These are phyloP conservation scores for Chalciporus piperatus DNA, from an alignment of 768 basidiomycete species.

Conservation along the genomic window DNA sequence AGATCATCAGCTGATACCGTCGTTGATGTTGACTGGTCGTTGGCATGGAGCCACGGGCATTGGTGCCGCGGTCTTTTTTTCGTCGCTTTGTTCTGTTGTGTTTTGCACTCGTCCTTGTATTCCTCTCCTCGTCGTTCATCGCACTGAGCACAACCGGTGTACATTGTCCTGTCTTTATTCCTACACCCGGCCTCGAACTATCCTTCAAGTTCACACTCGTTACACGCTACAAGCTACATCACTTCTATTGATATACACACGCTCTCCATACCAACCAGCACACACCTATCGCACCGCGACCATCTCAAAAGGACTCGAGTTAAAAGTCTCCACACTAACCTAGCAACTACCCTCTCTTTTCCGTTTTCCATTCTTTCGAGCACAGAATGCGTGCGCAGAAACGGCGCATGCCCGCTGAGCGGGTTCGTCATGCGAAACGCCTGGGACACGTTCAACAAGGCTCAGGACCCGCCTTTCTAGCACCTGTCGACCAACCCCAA, in stretches of 20 bases:
- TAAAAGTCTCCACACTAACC: background rate
- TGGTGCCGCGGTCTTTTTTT: background rate
- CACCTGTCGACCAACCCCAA: background rate
- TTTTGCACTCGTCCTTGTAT: background rate
- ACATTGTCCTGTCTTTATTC: background rate
- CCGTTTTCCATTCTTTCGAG: background rate
- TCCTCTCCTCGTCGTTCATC: background rate
- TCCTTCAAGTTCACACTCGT: conserved; percentile 14
- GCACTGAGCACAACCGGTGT: background rate
- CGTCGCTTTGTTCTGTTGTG: too few species aligned
- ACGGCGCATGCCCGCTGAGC: conserved; percentile 32
- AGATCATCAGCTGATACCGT: background rate
- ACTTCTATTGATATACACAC: background rate
- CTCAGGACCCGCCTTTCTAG: conserved; percentile 2
- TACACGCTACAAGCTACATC: background rate
- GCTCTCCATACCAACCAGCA: background rate
- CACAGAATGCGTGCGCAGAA: conserved; percentile 24
- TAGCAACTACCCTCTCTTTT: background rate
- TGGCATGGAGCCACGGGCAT: too few species aligned
- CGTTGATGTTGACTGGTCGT: background rate
- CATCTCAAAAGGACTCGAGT: background rate
- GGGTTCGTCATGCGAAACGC: conserved; percentile 32
- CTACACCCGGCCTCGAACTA: background rate
- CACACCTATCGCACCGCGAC: background rate
- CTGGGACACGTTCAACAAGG: conserved; percentile 23